A percentile compares a stretch with the other conserved stretches of the same genome.
Conservation (phyloP, 2,329 filamentous ascomycete genomes). For the Stenocarpella maydis region DNA sequence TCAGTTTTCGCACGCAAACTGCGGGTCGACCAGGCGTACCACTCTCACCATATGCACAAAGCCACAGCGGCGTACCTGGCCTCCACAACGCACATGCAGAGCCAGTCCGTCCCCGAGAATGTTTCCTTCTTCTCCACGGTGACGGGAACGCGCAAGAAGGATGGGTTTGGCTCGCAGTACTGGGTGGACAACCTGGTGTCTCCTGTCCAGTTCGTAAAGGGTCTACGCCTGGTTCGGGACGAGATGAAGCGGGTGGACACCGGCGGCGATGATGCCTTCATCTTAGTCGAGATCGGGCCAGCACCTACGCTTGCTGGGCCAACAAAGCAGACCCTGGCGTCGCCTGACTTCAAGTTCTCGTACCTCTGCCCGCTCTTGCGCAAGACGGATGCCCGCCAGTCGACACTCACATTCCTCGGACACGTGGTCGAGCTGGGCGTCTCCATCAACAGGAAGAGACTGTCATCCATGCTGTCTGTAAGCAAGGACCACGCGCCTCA, state of each 20-base stretch:
- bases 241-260: background rate
- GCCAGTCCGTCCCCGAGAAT: background rate
- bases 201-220: constrained; percentile 41
- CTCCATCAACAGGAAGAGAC: constrained; percentile 8
- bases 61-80: constrained; percentile 37
- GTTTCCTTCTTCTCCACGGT: constrained; percentile 20
- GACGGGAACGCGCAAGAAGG: background rate
- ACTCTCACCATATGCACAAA: constrained; percentile 46
- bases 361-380: background rate
- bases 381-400: background rate
- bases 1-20: constrained; percentile 42
- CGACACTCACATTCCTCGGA: constrained; percentile 1
- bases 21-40: constrained; percentile 47
- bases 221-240: constrained; percentile 33
- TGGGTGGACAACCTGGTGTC: constrained; percentile 44
- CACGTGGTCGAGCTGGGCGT: background rate
- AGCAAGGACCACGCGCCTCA: background rate
- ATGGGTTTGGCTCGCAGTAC: constrained; percentile 35
- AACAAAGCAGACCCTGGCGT: constrained; percentile 36
- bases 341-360: constrained; percentile 9
- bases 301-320: constrained; percentile 40
- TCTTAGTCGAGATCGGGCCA: constrained; percentile 41
- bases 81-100: background rate
- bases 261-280: constrained; percentile 11
- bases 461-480: background rate